A percentile compares a stretch with the other conserved stretches of the same genome.
phyloP scores from a whole-genome alignment of 352 stramenopile genomes.

The Peronospora farinosa region DNA sequence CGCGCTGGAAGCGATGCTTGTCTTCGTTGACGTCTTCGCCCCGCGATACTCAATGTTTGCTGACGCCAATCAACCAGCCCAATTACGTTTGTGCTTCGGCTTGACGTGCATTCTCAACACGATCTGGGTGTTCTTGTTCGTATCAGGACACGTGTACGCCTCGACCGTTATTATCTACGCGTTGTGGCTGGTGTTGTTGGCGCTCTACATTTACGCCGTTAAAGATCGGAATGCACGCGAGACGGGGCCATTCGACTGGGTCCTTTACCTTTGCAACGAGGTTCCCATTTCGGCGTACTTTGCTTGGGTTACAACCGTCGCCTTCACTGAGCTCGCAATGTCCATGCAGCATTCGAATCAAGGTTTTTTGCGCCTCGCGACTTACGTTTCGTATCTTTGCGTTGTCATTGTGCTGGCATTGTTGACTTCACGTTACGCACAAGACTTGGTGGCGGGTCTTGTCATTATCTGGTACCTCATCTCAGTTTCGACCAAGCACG shows the following conservation, averaged over 20 bases:
- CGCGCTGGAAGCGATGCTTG: conserved; percentile 51
- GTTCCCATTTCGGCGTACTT: conserved; percentile 74
- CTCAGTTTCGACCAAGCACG: conserved; percentile 51
- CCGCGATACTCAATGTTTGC: conserved; percentile 64
- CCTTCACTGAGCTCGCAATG: conserved; percentile 64
- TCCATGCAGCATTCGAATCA: conserved; percentile 52
- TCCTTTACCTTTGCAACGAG: conserved; percentile 68
- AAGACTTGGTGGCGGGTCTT: conserved; percentile 54
- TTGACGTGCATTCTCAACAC: conserved; percentile 61
- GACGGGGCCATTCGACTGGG: conserved; percentile 50
- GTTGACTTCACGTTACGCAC: conserved; percentile 49
- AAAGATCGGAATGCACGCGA: conserved; percentile 57
- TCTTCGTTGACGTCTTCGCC: conserved; percentile 57
- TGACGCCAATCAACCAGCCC: conserved; percentile 54
- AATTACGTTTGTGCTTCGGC: conserved; percentile 61
- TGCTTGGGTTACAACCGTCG: conserved; percentile 63
- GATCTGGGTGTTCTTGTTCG: conserved; percentile 57
- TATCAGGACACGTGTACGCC: conserved; percentile 44
- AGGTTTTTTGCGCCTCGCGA: conserved; percentile 43
- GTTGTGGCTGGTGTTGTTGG: conserved; percentile 63
- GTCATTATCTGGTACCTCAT: conserved; percentile 70
- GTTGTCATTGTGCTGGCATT: conserved; percentile 57
- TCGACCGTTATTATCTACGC: conserved; percentile 56
- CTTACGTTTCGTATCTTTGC: conserved; percentile 58
- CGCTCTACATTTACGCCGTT: conserved; percentile 76